These are phyloP conservation scores for Collybiopsis luxurians DNA, from an alignment of 768 basidiomycete genomes.

Conservation along the genomic window DNA sequence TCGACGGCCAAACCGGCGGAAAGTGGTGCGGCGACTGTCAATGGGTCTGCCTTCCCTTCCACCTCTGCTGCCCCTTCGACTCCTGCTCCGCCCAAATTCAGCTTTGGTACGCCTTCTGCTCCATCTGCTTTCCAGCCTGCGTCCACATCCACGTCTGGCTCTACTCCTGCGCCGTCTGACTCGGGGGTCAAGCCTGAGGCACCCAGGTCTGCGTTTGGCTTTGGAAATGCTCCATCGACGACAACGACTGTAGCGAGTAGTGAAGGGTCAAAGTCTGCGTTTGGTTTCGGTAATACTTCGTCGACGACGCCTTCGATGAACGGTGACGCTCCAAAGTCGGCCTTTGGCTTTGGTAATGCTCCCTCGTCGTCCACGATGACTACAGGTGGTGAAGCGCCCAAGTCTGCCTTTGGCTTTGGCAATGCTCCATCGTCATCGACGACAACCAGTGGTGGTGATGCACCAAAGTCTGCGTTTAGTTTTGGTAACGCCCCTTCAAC, in stretches of 20 bases:
- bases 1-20: neutral
- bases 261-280: neutral
- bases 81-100: neutral
- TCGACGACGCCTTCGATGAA: too few relatives aligned
- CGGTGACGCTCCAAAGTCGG: neutral
- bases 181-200: neutral
- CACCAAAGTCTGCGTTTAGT: neutral
- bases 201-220: neutral
- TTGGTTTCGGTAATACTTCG: neutral
- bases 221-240: neutral
- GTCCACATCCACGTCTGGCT: too few relatives aligned
- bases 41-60: neutral
- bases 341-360: neutral
- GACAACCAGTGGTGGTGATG: neutral
- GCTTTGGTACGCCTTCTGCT: slow-evolving; percentile 5
- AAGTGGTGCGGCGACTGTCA: neutral
- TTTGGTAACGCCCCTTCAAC: too few relatives aligned
- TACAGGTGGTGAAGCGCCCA: neutral
- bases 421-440: neutral
- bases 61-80: neutral
- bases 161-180: too few relatives aligned
- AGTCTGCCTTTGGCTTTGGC: neutral
- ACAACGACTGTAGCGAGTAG: neutral
- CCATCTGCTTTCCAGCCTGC: neutral
- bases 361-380: neutral